phyloP scores from a whole-genome alignment of 2,329 filamentous ascomycete species.

The Neophaeococcomyces mojaviensis region DNA sequence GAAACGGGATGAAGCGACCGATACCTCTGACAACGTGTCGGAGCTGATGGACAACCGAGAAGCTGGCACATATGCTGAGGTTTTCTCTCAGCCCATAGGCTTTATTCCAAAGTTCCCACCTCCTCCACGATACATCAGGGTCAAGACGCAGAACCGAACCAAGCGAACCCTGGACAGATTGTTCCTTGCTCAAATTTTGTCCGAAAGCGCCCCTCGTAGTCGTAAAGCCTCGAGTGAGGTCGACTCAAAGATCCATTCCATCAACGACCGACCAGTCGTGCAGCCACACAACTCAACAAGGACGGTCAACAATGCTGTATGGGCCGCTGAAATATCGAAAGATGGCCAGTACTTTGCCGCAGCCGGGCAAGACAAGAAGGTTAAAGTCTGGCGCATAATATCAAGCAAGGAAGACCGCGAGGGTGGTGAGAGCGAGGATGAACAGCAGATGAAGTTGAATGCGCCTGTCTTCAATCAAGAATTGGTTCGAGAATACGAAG shows the following conservation, averaged over 20 bases:
- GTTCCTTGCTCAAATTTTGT: conserved; percentile 88
- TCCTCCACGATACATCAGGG: conserved; percentile 83
- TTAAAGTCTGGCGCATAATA: conserved; percentile 84
- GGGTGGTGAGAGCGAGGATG: conserved; percentile 54
- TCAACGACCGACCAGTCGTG: conserved; percentile 20
- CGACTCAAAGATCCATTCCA: conserved; percentile 22
- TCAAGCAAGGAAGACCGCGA: conserved; percentile 71
- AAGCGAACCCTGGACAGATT: conserved; percentile 73
- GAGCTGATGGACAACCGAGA: conserved; percentile 63
- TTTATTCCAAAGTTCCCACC: conserved; percentile 83
- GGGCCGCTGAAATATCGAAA: conserved; percentile 86
- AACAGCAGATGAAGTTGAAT: conserved; percentile 58
- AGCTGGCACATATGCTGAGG: conserved; percentile 74
- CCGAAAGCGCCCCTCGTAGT: conserved; percentile 43
- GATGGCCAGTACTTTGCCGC: conserved; percentile 87
- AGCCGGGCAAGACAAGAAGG: conserved; percentile 78
- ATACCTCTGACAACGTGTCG: conserved; percentile 52
- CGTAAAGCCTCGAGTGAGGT: conserved; percentile 29
- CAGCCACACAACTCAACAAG: conserved; percentile 21
- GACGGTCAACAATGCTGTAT: conserved; percentile 60
- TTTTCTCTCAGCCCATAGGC: conserved; percentile 71
- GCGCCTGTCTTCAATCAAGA: conserved; percentile 83
- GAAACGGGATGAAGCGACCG: conserved; percentile 53
- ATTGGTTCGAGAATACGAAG: conserved; percentile 69
- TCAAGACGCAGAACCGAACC: conserved; percentile 73